Evolutionary conservation across 2,329 filamentous ascomycete species (phyloP), one percentile per base, ranked within the genome.

Genomic region (Calonectria multiphialidica): DNA sequence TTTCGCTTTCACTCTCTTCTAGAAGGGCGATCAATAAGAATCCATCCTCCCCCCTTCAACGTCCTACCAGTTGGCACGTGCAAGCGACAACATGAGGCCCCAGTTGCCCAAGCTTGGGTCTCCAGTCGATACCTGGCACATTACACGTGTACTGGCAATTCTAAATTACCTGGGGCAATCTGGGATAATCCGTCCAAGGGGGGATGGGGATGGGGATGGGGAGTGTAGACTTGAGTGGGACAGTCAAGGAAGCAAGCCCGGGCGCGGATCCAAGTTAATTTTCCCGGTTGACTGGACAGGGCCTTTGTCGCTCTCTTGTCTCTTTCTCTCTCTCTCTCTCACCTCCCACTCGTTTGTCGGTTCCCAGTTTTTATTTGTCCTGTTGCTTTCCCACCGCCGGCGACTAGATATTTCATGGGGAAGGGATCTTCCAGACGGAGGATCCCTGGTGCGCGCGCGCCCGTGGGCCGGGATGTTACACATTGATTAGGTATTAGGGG

Each of bases 201-300:
- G 50, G 50, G 21, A 13, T 8, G 5, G 30, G 21, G 10, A 47
- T 47, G 21, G 9, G 3, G 4, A 23, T n/a, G n/a, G n/a, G n/a
- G n/a, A n/a, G n/a, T n/a, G n/a, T n/a, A n/a, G n/a, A n/a, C n/a
- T n/a, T n/a, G n/a, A n/a, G n/a, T n/a, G 8, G 28, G 28, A 8
- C 28, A 30, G 8, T 30, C 21, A 6, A n/a, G 12, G 2, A 21
- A 23, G 12, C 15, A 25, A 45, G 15, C 40, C 44, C 35, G 35
- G 35, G 37, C 37, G 42, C 30, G 55, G 69, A 57, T 64, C 68
- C 64, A 67, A 30, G 64, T 63, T 71, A 49, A 63, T 62, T 63
- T 42, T 42, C 30, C 55, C 63, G 63, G 30, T 25, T 10, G 12
- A 30, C 28, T 62, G 55, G 49, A 33, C 63, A 21, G 16, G 53